Conservation (phyloP, 2,329 filamentous ascomycete species). For the Ophiocordyceps sinensis region DNA sequence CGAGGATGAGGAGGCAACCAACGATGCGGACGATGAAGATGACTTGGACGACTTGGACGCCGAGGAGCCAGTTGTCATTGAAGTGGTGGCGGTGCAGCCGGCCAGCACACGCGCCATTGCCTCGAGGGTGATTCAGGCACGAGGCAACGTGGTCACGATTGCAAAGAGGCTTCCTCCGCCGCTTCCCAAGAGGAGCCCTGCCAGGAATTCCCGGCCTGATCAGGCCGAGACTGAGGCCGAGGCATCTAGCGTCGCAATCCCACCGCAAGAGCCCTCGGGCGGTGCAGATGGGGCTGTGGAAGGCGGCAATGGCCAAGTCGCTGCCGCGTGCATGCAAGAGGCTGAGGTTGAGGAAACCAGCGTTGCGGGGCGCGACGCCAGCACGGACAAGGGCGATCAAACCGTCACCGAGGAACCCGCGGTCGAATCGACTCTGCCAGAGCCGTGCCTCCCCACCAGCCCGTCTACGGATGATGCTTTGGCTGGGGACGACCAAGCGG, state of each 20-base stretch:
- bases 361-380: too few species aligned
- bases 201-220: conserved; percentile 38
- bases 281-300: neutral
- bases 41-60: conserved; percentile 35
- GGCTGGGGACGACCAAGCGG: too few species aligned
- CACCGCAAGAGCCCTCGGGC: conserved; percentile 19
- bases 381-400: too few species aligned
- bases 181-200: conserved; percentile 63
- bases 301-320: too few species aligned
- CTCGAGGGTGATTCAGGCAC: conserved; percentile 53
- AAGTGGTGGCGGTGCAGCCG: conserved; percentile 45
- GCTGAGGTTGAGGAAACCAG: too few species aligned
- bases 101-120: conserved; percentile 41
- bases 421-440: too few species aligned
- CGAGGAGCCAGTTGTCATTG: conserved; percentile 55
- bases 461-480: too few species aligned
- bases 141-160: conserved; percentile 72
- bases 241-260: conserved; percentile 34
- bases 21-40: conserved; percentile 25
- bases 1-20: conserved; percentile 8
- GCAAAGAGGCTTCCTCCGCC: conserved; percentile 66
- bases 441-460: too few species aligned
- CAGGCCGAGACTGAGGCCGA: conserved; percentile 46
- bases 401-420: too few species aligned
- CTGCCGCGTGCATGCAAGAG: too few species aligned